These are phyloP conservation scores for Phylloporus sp. DNA, from an alignment of 768 basidiomycete species.

Conservation along the genomic window DNA sequence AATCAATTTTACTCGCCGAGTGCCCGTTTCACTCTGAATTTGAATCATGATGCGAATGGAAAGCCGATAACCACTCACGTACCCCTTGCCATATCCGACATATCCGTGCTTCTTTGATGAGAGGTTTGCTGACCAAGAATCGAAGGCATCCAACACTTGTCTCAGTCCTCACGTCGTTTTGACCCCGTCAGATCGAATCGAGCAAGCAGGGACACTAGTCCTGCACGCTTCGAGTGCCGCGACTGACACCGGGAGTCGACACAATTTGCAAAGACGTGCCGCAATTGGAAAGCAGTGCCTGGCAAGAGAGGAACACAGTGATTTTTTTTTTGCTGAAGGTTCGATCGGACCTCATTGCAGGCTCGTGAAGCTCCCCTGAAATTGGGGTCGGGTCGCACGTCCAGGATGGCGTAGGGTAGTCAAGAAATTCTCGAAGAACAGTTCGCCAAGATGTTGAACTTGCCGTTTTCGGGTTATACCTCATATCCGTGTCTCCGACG, in stretches of 20 bases:
- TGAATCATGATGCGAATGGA: conserved; percentile 2
- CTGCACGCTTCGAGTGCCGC: neutral
- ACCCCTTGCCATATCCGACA: conserved; percentile 5
- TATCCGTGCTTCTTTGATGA: conserved; percentile 11
- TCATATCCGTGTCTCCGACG: too few species aligned
- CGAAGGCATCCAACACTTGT: neutral
- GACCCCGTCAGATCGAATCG: neutral
- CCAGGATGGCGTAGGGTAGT: neutral
- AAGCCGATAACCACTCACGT: conserved; percentile 6
- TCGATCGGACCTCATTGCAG: too few species aligned
- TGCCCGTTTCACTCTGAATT: neutral
- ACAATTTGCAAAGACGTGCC: neutral
- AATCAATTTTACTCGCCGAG: conserved; percentile 6
- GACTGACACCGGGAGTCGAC: neutral
- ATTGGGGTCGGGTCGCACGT: neutral
- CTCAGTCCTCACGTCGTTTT: neutral
- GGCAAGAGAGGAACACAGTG: too few species aligned
- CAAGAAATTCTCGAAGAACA: neutral
- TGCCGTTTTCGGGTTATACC: too few species aligned
- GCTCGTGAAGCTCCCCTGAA: neutral
- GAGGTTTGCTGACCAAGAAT: neutral
- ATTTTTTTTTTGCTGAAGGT: too few species aligned
- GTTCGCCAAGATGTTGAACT: too few species aligned
- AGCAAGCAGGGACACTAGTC: too few species aligned
- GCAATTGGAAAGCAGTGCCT: neutral